Percentiles rank a stretch among this genome's conserved stretches.
phyloP scores from a whole-genome alignment of 345 rosid genomes.

The Acer negundo region DNA sequence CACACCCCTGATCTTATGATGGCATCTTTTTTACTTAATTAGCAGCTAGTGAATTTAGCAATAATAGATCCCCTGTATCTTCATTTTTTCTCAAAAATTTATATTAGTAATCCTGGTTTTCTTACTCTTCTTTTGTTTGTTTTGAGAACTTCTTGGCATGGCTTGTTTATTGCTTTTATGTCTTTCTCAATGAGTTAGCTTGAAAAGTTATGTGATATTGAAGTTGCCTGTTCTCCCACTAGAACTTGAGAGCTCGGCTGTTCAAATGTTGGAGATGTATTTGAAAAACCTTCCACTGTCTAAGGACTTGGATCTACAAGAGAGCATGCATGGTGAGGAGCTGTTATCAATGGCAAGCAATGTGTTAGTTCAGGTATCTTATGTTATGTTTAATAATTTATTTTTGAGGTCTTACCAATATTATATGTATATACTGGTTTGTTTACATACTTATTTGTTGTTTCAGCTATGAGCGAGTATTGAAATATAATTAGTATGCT shows the following conservation, averaged over 20 bases:
- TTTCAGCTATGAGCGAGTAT: neutral
- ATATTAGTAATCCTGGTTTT: neutral
- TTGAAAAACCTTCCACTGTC: conserved; percentile 79
- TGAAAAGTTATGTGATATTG: conserved; percentile 15
- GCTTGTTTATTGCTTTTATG: conserved; percentile 1
- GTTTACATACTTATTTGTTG: neutral
- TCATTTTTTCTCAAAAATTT: neutral
- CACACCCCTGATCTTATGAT: neutral
- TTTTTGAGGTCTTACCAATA: neutral
- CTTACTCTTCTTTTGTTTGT: neutral
- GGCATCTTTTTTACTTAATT: neutral
- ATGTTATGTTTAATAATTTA: neutral
- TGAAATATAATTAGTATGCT: neutral
- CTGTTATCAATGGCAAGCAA: conserved; percentile 72
- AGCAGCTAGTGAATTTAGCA: neutral
- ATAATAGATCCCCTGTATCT: neutral
- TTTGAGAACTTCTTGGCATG: neutral
- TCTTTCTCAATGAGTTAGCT: conserved; percentile 14
- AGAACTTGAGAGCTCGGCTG: conserved; percentile 66
- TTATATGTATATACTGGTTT: neutral
- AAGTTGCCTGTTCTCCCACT: conserved; percentile 28
- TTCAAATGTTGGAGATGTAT: conserved; percentile 69
- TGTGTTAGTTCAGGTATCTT: conserved; percentile 80
- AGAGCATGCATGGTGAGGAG: conserved; percentile 95
- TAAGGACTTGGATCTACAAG: conserved; percentile 89